Conservation (phyloP, 306 rosid species). For the Heteromeles arbutifolia region DNA sequence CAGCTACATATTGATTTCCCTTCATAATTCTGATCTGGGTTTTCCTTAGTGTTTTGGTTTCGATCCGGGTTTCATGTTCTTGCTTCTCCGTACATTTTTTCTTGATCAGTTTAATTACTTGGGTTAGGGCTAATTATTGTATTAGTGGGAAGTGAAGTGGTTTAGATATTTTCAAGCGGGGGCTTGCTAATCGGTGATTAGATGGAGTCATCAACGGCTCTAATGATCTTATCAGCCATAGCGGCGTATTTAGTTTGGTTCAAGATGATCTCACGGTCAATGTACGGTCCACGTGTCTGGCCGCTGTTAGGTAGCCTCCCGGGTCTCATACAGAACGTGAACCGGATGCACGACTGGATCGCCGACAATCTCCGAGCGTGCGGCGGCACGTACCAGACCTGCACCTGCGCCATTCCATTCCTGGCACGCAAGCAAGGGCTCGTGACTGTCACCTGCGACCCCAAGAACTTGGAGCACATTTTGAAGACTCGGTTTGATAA, state of each 20-base stretch:
- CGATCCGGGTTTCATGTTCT: background rate
- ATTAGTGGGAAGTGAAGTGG: background rate
- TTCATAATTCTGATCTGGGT: constrained; percentile 11
- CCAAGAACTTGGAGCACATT: constrained; percentile 76
- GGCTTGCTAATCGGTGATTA: constrained; percentile 2
- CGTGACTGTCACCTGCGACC: constrained; percentile 92
- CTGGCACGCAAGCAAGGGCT: constrained; percentile 61
- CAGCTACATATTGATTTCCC: background rate
- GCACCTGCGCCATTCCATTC: constrained; percentile 58
- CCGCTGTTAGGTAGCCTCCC: constrained; percentile 83
- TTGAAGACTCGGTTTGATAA: constrained; percentile 76
- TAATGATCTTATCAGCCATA: constrained; percentile 37
- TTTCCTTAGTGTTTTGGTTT: background rate
- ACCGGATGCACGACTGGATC: constrained; percentile 94
- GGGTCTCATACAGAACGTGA: constrained; percentile 49
- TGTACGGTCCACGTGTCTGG: constrained; percentile 92
- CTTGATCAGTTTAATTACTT: background rate
- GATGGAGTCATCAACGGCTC: constrained; percentile 55
- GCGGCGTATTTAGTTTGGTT: constrained; percentile 73
- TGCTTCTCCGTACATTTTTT: background rate
- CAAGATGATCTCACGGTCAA: constrained; percentile 26
- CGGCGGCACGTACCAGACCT: constrained; percentile 93
- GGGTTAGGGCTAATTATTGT: background rate
- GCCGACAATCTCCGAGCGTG: constrained; percentile 62
- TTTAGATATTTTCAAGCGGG: background rate